A percentile compares a stretch with the other conserved stretches of the same genome.
These are phyloP conservation scores for Rhizopogon vesiculosus DNA, from an alignment of 768 basidiomycete genomes.

Conservation along the genomic window DNA sequence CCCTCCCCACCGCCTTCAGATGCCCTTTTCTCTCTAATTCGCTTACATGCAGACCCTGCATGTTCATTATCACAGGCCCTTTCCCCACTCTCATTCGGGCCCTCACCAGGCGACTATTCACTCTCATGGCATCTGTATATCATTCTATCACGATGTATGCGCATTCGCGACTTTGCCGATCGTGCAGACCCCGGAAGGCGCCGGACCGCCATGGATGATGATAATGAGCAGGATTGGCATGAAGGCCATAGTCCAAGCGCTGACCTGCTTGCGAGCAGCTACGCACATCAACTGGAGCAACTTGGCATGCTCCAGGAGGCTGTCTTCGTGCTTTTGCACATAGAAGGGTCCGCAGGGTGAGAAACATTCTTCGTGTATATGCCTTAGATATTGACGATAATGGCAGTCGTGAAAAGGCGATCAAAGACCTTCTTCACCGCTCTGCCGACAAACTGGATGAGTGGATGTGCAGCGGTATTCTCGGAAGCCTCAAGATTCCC, in stretches of 20 bases:
- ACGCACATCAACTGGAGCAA: conserved; percentile 83
- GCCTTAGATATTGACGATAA: conserved; percentile 5
- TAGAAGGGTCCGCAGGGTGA: conserved; percentile 78
- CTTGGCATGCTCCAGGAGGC: conserved; percentile 81
- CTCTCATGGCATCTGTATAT: conserved; percentile 93
- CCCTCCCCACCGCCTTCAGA: conserved; percentile 51
- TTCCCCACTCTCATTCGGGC: conserved; percentile 66
- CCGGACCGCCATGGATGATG: conserved; percentile 31
- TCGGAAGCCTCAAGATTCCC: conserved; percentile 78
- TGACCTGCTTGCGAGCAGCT: conserved; percentile 76
- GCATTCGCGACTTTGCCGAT: conserved; percentile 85
- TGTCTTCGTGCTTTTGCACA: conserved; percentile 82
- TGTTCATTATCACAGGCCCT: conserved; percentile 67
- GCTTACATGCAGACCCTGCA: conserved; percentile 68
- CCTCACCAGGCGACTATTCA: conserved; percentile 75
- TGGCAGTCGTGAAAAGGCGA: conserved; percentile 71
- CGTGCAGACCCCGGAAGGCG: conserved; percentile 46
- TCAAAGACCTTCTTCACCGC: conserved; percentile 76
- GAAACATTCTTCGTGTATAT: conserved; percentile 20
- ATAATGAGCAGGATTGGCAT: conserved; percentile 39
- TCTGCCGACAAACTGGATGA: conserved; percentile 63
- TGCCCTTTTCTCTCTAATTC: conserved; percentile 77
- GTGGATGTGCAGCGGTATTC: conserved; percentile 66
- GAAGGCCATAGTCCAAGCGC: conserved; percentile 84
- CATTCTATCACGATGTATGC: conserved; percentile 77